Evolutionary conservation across 768 basidiomycete genomes (phyloP).

Genomic region (Mrakia hoshinonis): DNA sequence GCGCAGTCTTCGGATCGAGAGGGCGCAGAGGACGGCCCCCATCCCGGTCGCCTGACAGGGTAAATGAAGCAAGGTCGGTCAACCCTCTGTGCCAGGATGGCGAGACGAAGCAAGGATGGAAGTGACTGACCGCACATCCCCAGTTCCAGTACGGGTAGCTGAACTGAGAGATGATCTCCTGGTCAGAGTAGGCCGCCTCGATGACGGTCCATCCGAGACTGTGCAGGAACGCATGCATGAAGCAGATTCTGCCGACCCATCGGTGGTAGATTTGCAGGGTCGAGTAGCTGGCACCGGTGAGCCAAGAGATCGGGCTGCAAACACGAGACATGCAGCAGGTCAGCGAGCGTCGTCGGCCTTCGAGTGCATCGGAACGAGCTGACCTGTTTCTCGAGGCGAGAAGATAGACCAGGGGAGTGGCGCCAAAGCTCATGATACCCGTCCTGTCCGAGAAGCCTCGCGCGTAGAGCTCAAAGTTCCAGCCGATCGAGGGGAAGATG

Average conservation of each 20-base stretch:
- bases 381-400: conserved; percentile 16
- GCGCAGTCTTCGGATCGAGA: background rate
- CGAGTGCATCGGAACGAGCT: background rate
- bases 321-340: background rate
- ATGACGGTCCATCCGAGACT: background rate
- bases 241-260: conserved; percentile 5
- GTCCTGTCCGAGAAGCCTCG: background rate
- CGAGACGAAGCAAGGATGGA: no score
- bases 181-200: conserved; percentile 1
- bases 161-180: background rate
- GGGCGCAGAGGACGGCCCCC: background rate
- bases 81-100: no score
- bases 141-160: conserved; percentile 11
- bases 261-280: conserved; percentile 15
- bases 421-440: background rate
- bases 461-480: conserved; percentile 8
- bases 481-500: background rate
- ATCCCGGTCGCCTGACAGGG: background rate
- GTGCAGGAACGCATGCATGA: conserved; percentile 9
- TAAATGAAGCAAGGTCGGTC: no score
- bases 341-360: background rate
- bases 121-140: conserved; percentile 4
- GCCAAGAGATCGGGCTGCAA: background rate
- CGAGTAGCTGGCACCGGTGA: conserved; percentile 16
- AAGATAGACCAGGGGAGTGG: conserved; percentile 9